Conservation (phyloP, 2,329 filamentous ascomycete genomes). For the Leptodontidium sp. region DNA sequence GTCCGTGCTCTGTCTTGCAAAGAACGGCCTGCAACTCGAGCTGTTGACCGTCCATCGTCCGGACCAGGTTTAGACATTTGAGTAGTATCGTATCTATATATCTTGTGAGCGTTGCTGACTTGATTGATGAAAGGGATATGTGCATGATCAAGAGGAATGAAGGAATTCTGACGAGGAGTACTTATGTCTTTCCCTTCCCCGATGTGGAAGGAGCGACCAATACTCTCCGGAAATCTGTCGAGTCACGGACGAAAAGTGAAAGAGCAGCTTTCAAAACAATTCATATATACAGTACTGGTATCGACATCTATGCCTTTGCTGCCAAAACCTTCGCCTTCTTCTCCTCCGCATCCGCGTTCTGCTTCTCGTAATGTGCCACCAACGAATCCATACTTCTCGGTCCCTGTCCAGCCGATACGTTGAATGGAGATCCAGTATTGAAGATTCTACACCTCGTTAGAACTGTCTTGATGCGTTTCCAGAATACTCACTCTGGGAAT, state of each 20-base stretch:
- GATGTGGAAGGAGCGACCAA: neutral
- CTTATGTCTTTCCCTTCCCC: neutral
- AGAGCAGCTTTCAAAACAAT: neutral
- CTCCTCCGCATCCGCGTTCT: constrained; percentile 63
- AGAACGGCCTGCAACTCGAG: neutral
- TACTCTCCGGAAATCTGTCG: neutral
- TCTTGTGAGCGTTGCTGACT: neutral
- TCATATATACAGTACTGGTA: constrained; percentile 40
- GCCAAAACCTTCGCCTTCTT: constrained; percentile 54
- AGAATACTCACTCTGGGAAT: constrained; percentile 68
- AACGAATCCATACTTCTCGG: constrained; percentile 65
- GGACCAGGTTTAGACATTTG: neutral
- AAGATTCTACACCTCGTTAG: constrained; percentile 60
- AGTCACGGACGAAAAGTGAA: neutral
- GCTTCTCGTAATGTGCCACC: constrained; percentile 68
- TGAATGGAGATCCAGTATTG: constrained; percentile 69
- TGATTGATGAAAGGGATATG: neutral
- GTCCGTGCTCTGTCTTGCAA: neutral
- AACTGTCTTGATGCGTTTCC: constrained; percentile 2
- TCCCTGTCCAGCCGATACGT: constrained; percentile 67
- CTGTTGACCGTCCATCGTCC: neutral
- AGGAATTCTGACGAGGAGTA: neutral
- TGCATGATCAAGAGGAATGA: neutral
- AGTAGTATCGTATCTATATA: neutral
- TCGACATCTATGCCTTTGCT: constrained; percentile 32